phyloP scores from a whole-genome alignment of 805 yeast species.

The Candida coquimbonensis region DNA sequence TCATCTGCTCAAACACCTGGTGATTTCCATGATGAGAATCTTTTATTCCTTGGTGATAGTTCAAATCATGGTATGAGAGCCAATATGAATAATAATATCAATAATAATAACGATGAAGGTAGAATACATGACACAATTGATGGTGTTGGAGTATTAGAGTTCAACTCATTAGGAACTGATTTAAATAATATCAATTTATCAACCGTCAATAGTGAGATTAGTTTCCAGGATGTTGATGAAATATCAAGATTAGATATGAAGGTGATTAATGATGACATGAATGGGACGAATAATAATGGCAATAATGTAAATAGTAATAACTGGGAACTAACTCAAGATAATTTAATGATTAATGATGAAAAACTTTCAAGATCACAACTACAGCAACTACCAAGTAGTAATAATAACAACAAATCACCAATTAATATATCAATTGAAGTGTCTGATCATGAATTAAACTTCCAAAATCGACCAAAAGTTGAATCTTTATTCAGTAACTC shows the following conservation, averaged over 20 bases:
- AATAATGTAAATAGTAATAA: neutral
- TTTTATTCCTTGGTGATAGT: neutral
- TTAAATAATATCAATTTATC: constrained; percentile 5
- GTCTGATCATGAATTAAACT: constrained; percentile 28
- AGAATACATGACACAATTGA: constrained; percentile 1
- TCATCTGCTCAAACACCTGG: constrained; percentile 13
- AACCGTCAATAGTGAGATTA: constrained; percentile 4
- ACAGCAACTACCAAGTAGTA: neutral
- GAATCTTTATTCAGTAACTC: constrained; percentile 43
- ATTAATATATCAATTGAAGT: constrained; percentile 26
- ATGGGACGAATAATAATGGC: neutral
- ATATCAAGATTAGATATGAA: neutral
- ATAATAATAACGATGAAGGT: neutral
- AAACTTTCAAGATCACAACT: constrained; percentile 1
- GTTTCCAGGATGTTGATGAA: constrained; percentile 4
- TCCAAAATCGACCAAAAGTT: constrained; percentile 32
- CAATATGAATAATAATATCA: too few species aligned
- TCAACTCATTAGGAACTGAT: constrained; percentile 1
- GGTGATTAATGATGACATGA: neutral
- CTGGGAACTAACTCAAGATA: constrained; percentile 17
- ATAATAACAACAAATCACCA: constrained; percentile 9
- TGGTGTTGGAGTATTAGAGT: constrained; percentile 1
- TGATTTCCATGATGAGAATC: constrained; percentile 13
- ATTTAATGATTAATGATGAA: constrained; percentile 9
- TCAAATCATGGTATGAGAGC: neutral